Evolutionary conservation across 2,329 filamentous ascomycete genomes (phyloP), one percentile per base, ranked within the genome.

Genomic region (Aspergillus ochraceus): DNA sequence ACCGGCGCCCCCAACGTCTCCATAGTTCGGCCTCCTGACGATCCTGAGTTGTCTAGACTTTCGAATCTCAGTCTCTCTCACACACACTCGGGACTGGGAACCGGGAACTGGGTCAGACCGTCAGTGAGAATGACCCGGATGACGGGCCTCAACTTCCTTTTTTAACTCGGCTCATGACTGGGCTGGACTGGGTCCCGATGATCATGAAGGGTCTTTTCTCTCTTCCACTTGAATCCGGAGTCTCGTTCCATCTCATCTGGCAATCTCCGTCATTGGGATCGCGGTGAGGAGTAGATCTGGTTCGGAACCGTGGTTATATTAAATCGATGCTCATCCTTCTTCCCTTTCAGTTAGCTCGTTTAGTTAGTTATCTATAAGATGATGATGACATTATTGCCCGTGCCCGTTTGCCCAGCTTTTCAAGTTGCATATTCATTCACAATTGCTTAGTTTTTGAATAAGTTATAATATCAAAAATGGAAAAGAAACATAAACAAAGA

Each of bases 11-110:
- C 53, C 57, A 59, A 49, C 19, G 49, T 55, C 58, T 60, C 60
- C 60, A 60, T 60, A 52, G 55, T 62, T 60, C 60, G 58, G 52
- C 30, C 61, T 60, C 58, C 61, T 63, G 55, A 56, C 54, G 61
- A 63, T 63, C 59, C 24, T 36, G 19, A 8, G 49, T 45, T 55
- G 52, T 60, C 52, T 58, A 58, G 54, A 57, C 47, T 50, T 45
- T 36, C 26, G 49, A 46, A n/a, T 19, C 9, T 9, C 42, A 19
- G 9, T 46, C 19, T 20, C 36, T 36, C 32, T 36, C 32, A 5
- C 30, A 24, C 12, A 5, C 26, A 29, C 26, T 29, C 26, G 26
- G 26, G 8, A 29, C 26, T 8, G 26, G 26, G 26, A 29, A 29
- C 26, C 8, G 26, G 26, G 26, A 29, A 29, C 6, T 29, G 26